Evolutionary conservation across 768 basidiomycete genomes (phyloP).

Genomic region (Lentinula guzmanii): DNA sequence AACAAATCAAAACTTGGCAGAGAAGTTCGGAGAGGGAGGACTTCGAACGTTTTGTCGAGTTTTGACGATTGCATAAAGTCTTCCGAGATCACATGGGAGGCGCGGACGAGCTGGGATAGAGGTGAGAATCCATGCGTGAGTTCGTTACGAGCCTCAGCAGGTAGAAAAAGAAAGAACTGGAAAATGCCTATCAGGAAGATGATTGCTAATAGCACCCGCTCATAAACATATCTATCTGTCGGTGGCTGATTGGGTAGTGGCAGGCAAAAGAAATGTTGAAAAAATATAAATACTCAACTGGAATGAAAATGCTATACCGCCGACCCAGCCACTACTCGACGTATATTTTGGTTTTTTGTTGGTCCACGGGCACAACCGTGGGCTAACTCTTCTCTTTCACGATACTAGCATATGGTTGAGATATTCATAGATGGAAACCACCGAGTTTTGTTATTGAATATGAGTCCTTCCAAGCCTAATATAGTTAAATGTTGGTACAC

Average conservation of each 20-base stretch:
- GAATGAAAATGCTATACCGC: background rate
- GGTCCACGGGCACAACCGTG: background rate
- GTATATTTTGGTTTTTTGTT: background rate
- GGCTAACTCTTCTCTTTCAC: background rate
- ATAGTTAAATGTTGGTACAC: too few relatives aligned
- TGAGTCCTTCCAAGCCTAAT: background rate
- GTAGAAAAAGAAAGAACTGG: background rate
- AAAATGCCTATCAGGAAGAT: background rate
- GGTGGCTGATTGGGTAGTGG: conserved; percentile 3
- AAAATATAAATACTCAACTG: background rate
- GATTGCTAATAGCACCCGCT: background rate
- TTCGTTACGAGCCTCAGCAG: background rate
- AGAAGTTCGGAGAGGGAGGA: background rate
- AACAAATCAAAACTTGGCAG: background rate
- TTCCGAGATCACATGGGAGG: too few relatives aligned
- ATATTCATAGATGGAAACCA: background rate
- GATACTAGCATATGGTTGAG: background rate
- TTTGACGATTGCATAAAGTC: background rate
- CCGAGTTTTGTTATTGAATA: background rate
- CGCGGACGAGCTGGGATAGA: too few relatives aligned
- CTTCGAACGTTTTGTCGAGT: background rate
- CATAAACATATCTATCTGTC: background rate
- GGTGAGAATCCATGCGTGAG: too few relatives aligned
- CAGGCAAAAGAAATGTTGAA: background rate
- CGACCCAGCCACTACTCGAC: background rate